These are phyloP conservation scores for Colletotrichum costaricense DNA, from an alignment of 2,329 filamentous ascomycete genomes.

Conservation along the genomic window DNA sequence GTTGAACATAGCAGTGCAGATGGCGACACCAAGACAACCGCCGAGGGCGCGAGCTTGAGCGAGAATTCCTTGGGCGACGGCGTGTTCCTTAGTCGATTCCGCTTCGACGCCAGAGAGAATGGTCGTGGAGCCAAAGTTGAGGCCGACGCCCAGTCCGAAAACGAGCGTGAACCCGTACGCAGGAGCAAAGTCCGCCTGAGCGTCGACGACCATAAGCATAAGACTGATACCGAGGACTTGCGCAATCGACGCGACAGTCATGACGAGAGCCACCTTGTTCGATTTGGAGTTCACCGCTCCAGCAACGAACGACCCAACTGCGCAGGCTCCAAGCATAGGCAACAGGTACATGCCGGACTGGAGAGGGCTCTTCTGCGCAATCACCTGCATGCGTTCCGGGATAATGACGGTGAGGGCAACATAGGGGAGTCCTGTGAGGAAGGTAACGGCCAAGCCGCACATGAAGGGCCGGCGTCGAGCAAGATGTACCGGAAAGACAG, in stretches of 20 bases:
- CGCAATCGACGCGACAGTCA: conserved; percentile 60
- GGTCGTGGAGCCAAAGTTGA: conserved; percentile 67
- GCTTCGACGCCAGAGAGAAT: conserved; percentile 67
- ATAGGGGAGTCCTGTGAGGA: conserved; percentile 68
- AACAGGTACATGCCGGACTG: conserved; percentile 68
- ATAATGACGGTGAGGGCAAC: conserved; percentile 68
- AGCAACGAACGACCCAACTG: conserved; percentile 66
- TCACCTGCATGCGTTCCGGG: conserved; percentile 70
- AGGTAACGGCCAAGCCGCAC: conserved; percentile 61
- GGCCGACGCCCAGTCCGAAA: conserved; percentile 69
- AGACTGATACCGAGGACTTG: conserved; percentile 65
- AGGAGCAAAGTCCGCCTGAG: conserved; percentile 47
- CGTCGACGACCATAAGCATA: conserved; percentile 55
- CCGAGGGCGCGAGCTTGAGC: conserved; percentile 71
- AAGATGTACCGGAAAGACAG: conserved; percentile 65
- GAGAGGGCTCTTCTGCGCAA: conserved; percentile 63
- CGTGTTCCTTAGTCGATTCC: conserved; percentile 59
- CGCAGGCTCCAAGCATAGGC: conserved; percentile 67
- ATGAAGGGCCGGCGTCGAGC: conserved; percentile 61
- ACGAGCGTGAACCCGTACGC: conserved; percentile 67
- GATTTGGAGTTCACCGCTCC: conserved; percentile 63
- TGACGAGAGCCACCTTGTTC: conserved; percentile 64
- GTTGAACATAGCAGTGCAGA: conserved; percentile 70
- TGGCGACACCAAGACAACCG: conserved; percentile 67
- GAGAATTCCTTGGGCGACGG: conserved; percentile 69